phyloP scores from a whole-genome alignment of 352 stramenopile species.

The Phytopythium boreale region DNA sequence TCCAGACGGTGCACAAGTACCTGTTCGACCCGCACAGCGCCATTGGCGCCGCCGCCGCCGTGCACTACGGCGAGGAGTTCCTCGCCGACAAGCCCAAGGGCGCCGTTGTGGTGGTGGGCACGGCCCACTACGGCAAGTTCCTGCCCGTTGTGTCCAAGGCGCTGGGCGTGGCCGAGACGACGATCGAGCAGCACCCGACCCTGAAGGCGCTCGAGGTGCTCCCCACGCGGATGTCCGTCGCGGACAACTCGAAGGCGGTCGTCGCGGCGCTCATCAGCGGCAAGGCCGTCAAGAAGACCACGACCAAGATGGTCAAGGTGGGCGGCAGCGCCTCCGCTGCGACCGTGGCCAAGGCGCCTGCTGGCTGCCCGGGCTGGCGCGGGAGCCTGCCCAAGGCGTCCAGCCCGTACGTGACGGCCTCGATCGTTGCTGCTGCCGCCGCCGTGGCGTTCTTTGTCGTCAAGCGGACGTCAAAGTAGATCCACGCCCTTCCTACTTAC shows the following conservation, averaged over 20 bases:
- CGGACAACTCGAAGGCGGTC: slow-evolving; percentile 56
- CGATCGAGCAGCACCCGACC: slow-evolving; percentile 73
- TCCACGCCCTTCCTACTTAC: not conserved
- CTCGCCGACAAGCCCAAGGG: slow-evolving; percentile 55
- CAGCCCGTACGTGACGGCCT: slow-evolving; percentile 27
- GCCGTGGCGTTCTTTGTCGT: slow-evolving; percentile 32
- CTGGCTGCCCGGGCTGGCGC: slow-evolving; percentile 14
- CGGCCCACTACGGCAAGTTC: slow-evolving; percentile 98
- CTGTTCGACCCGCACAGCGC: slow-evolving; percentile 97
- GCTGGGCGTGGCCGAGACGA: slow-evolving; percentile 64
- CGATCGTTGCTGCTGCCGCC: slow-evolving; percentile 34
- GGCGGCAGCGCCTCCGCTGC: not conserved
- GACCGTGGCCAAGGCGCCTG: slow-evolving; percentile 8
- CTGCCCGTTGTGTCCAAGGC: slow-evolving; percentile 89
- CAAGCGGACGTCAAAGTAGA: slow-evolving; percentile 37
- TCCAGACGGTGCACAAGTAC: slow-evolving; percentile 91
- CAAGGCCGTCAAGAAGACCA: slow-evolving; percentile 13
- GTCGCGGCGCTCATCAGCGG: slow-evolving; percentile 63
- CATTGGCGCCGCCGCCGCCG: slow-evolving; percentile 91
- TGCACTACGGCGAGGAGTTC: slow-evolving; percentile 64
- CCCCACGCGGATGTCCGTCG: slow-evolving; percentile 56
- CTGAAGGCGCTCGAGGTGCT: slow-evolving; percentile 73
- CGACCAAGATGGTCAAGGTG: slow-evolving; percentile 7
- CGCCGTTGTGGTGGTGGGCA: slow-evolving; percentile 93
- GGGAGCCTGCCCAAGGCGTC: slow-evolving; percentile 13